Conservation (phyloP, 169 alveolate genomes). For the Plasmodium gallinaceum region DNA sequence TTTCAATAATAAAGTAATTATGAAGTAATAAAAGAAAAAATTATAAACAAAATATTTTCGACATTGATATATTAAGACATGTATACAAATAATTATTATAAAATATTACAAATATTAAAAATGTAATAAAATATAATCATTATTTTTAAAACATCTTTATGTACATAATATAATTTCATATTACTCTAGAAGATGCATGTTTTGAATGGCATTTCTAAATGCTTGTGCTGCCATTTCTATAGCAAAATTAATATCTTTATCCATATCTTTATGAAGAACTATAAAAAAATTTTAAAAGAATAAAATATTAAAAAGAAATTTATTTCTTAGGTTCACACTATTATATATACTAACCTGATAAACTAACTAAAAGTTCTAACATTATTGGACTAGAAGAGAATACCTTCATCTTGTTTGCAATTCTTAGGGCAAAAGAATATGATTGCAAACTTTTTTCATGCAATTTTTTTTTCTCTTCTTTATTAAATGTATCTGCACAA, state of each 20-base stretch:
- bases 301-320: neutral
- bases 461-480: constrained; percentile 25
- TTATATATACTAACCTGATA: constrained; percentile 56
- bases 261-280: constrained; percentile 73
- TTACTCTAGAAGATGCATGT: constrained; percentile 78
- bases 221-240: constrained; percentile 78
- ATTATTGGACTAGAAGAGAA: constrained; percentile 69
- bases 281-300: constrained; percentile 4
- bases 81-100: neutral
- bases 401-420: constrained; percentile 63
- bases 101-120: neutral
- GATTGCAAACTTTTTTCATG: constrained; percentile 75
- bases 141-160: constrained; percentile 15
- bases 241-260: constrained; percentile 42
- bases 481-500: constrained; percentile 56
- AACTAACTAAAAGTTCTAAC: constrained; percentile 70
- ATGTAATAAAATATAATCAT: neutral
- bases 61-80: neutral
- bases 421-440: constrained; percentile 54
- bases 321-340: neutral
- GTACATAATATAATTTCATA: constrained; percentile 18
- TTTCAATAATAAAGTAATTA: too few relatives aligned
- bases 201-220: constrained; percentile 77
- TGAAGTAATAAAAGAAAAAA: too few relatives aligned
- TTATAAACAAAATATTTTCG: too few relatives aligned